Evolutionary conservation across 2,329 filamentous ascomycete species (phyloP).

Genomic region (Aspergillus sp.): DNA sequence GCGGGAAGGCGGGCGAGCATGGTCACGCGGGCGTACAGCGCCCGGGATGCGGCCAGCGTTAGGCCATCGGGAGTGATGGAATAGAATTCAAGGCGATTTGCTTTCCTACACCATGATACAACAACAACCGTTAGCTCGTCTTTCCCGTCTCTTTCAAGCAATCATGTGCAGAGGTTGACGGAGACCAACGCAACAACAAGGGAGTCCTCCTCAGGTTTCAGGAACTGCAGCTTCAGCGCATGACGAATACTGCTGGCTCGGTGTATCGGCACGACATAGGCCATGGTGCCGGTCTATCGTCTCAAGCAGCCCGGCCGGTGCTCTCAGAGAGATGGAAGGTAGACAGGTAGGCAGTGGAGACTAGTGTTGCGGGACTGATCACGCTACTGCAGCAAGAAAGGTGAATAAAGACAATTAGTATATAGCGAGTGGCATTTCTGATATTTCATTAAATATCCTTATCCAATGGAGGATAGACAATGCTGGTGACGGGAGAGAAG

Average conservation of each 20-base stretch:
- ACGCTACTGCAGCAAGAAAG: no score
- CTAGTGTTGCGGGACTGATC: no score
- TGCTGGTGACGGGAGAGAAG: no score
- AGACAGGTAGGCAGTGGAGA: no score
- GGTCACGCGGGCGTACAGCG: constrained; percentile 76
- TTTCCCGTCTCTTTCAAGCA: not conserved
- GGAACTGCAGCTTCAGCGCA: constrained; percentile 71
- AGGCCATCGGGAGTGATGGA: constrained; percentile 54
- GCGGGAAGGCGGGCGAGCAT: constrained; percentile 54
- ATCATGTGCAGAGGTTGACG: constrained; percentile 2
- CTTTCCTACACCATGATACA: constrained; percentile 57
- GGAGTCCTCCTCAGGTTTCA: constrained; percentile 66
- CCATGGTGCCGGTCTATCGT: constrained; percentile 61
- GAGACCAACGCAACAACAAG: constrained; percentile 73
- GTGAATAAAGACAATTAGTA: no score
- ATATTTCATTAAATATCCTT: no score
- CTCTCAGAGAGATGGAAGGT: no score
- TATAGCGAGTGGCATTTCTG: no score
- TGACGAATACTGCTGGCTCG: constrained; percentile 83
- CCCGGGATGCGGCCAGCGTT: constrained; percentile 57
- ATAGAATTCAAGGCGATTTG: constrained; percentile 82
- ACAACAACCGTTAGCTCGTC: not conserved
- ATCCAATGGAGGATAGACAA: not conserved
- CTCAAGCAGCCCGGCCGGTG: not conserved
- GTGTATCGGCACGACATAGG: constrained; percentile 91